Evolutionary conservation across 179 eudicot species (phyloP).

Genomic region (Patellifolia procumbens): DNA sequence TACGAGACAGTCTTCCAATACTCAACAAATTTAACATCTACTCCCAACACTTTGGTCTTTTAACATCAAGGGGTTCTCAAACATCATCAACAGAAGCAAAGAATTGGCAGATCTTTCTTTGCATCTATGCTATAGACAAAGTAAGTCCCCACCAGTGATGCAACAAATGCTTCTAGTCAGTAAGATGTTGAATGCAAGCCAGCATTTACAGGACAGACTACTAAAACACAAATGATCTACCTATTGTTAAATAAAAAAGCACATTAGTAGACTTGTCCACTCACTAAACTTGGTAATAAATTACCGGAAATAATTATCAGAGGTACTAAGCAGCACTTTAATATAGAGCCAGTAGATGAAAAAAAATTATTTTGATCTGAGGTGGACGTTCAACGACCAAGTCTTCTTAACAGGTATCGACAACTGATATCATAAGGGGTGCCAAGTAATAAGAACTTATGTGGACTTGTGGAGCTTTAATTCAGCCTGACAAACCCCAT

Average conservation of each 20-base stretch:
- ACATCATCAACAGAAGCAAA: neutral
- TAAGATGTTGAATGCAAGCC: neutral
- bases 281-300: neutral
- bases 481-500: neutral
- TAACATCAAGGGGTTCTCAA: neutral
- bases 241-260: too few species aligned
- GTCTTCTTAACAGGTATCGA: neutral
- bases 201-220: neutral
- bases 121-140: neutral
- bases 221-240: neutral
- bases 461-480: neutral
- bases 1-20: too few species aligned
- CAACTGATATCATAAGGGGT: neutral
- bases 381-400: neutral
- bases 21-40: neutral
- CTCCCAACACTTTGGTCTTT: neutral
- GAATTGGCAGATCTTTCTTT: neutral
- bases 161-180: neutral
- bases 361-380: neutral
- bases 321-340: neutral
- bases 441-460: neutral
- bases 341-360: neutral
- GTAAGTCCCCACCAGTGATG: too few species aligned
- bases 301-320: neutral
- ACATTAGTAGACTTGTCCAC: neutral